Evolutionary conservation across 805 yeast species (phyloP), one percentile per base, ranked within the genome.

Genomic region (Ogataea glucozyma): DNA sequence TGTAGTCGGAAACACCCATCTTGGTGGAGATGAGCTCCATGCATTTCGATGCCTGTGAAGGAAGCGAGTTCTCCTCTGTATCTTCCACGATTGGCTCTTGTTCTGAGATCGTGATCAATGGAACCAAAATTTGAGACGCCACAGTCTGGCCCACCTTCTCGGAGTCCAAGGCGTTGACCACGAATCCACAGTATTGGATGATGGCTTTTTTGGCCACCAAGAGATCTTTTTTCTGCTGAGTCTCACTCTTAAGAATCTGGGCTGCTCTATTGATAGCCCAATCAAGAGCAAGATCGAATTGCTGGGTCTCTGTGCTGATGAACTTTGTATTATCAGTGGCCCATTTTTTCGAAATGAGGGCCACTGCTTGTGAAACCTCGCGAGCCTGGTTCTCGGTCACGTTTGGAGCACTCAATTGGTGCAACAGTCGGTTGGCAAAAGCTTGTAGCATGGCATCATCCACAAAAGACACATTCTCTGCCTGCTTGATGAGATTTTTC

Each of bases 391-490:
- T 76, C 39, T 80, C 82, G 4, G 85, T 65, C 20, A 89, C 71
- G 6, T 75, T 64, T 2, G 96, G 93, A 2, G 97, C 96, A 19
- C 85, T 79, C 36, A 91, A 66, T 68, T 88, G 96, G 55, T 90
- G 85, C 46, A 88, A 70, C 26, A 78, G 65, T 54, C 88, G 75
- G 52, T 76, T 76, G 0, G 84, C 85, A 40, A 85, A 76, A 0
- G 78, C 76, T 58, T 86, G 91, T n/a, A 85, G 56, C 19, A 41
- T 37, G 13, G 42, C 35, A 35, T 81, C 79, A 21, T 67, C 64
- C 18, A 66, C 66, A 2, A 81, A 69, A 3, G 65, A 49, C n/a
- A 51, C 26, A 0, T 45, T 39, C n/a, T 41, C 40, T 4, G 47
- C 50, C 12, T 58, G 53, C 7, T 73, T 56, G 43, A 86, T 66